These are phyloP conservation scores for Oenanthe javanica DNA, from an alignment of 140 eudicot genomes.

Conservation along the genomic window DNA sequence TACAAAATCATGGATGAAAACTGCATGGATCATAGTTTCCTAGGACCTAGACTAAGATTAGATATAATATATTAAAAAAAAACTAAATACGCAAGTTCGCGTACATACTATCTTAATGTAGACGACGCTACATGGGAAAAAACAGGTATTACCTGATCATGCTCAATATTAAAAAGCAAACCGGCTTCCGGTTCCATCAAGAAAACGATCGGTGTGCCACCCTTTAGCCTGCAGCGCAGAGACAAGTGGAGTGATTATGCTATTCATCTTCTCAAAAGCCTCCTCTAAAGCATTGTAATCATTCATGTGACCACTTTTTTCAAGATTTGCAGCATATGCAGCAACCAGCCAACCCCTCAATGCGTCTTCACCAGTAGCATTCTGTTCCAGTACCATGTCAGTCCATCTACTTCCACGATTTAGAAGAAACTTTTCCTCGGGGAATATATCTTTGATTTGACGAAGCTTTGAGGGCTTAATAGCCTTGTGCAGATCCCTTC, in stretches of 20 bases:
- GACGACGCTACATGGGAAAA: background rate
- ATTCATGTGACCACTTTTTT: conserved; percentile 18
- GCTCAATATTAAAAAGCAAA: conserved; percentile 37
- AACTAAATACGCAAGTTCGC: background rate
- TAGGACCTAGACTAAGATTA: conserved; percentile 9
- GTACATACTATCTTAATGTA: background rate
- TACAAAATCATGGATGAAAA: background rate
- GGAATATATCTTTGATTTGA: conserved; percentile 55
- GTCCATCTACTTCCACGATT: conserved; percentile 64
- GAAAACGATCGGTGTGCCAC: conserved; percentile 98
- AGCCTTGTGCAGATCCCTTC: conserved; percentile 55
- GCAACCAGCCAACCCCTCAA: conserved; percentile 97
- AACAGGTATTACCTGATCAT: background rate
- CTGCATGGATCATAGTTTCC: background rate
- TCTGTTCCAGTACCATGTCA: conserved; percentile 73
- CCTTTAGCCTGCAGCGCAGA: conserved; percentile 75
- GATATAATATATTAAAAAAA: background rate
- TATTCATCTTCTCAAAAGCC: conserved; percentile 68
- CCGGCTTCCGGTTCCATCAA: conserved; percentile 87
- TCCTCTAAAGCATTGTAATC: conserved; percentile 27
- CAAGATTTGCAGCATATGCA: conserved; percentile 55
- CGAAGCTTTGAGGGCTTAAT: conserved; percentile 62
- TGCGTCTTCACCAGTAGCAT: conserved; percentile 95
- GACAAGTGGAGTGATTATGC: conserved; percentile 42
- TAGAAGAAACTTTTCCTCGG: conserved; percentile 73